Evolutionary conservation across 345 rosid species (phyloP).

Genomic region (Combretum micranthum): DNA sequence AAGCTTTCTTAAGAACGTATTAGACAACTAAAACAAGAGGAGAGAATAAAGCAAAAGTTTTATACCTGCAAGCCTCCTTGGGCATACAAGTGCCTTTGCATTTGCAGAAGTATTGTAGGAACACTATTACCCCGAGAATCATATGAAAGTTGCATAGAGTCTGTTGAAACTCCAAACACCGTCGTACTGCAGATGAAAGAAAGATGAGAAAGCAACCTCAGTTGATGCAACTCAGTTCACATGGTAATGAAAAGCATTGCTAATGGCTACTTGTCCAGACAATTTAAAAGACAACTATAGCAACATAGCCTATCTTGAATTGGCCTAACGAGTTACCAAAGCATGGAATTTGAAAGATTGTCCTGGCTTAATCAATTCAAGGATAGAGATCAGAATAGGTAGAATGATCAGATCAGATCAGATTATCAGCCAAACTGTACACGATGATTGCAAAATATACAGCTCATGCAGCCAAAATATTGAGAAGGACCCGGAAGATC

Average conservation of each 20-base stretch:
- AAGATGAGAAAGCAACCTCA: conserved; percentile 8
- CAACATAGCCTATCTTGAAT: too few relatives aligned
- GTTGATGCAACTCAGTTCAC: neutral
- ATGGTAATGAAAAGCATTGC: neutral
- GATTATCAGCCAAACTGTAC: too few relatives aligned
- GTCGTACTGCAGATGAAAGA: conserved; percentile 50
- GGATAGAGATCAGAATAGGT: too few relatives aligned
- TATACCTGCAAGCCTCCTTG: conserved; percentile 79
- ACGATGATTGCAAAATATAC: too few relatives aligned
- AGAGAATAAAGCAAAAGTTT: neutral
- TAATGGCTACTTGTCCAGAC: neutral
- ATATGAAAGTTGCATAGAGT: conserved; percentile 93
- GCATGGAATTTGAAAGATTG: too few relatives aligned
- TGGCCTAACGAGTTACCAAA: too few relatives aligned
- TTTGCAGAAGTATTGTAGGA: conserved; percentile 75
- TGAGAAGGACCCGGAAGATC: too few relatives aligned
- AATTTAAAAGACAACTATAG: too few relatives aligned
- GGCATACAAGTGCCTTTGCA: conserved; percentile 80
- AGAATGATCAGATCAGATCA: too few relatives aligned
- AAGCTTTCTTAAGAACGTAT: neutral
- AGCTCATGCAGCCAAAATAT: too few relatives aligned
- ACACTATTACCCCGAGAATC: conserved; percentile 92
- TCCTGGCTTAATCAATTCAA: too few relatives aligned
- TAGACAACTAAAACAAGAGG: neutral
- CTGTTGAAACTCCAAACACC: conserved; percentile 95